phyloP scores from a whole-genome alignment of 1,284 basidiomycete species.

The Rhodotorula sp. region DNA sequence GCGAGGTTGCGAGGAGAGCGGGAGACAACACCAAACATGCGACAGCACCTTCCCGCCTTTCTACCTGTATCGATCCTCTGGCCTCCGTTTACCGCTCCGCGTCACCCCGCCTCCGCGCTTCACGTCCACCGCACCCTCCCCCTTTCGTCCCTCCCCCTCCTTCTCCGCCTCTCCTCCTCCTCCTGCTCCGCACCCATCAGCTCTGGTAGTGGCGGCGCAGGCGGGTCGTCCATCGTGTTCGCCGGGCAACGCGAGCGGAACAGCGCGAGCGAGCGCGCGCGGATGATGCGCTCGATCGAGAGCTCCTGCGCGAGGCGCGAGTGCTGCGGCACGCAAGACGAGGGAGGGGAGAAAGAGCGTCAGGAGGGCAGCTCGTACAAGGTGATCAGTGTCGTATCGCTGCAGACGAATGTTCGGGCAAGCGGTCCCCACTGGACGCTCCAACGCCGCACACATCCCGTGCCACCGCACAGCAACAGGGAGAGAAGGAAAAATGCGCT shows the following conservation, averaged over 20 bases:
- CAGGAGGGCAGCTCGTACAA: too few species aligned
- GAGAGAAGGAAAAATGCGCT: background rate
- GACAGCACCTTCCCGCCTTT: too few species aligned
- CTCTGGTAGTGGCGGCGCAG: background rate
- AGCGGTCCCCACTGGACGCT: background rate
- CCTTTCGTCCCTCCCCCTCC: slow-evolving; percentile 27
- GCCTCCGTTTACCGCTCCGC: background rate
- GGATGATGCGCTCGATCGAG: slow-evolving; percentile 34
- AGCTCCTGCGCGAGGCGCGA: slow-evolving; percentile 23
- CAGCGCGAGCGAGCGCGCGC: slow-evolving; percentile 30
- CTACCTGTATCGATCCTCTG: too few species aligned
- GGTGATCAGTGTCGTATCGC: background rate
- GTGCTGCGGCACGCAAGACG: background rate
- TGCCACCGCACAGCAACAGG: background rate
- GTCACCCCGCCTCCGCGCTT: background rate
- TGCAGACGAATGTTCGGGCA: too few species aligned
- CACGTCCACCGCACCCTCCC: slow-evolving; percentile 26
- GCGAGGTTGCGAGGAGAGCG: too few species aligned
- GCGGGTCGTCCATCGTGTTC: background rate
- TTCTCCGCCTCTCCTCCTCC: slow-evolving; percentile 12
- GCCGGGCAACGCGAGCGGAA: slow-evolving; percentile 34
- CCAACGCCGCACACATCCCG: too few species aligned
- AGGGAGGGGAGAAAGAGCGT: background rate
- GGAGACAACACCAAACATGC: too few species aligned
- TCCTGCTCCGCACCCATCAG: background rate